Percentiles rank a stretch among this genome's conserved stretches.
Conservation (phyloP, 139 green algal genomes). For the Picocystis salinarum region DNA sequence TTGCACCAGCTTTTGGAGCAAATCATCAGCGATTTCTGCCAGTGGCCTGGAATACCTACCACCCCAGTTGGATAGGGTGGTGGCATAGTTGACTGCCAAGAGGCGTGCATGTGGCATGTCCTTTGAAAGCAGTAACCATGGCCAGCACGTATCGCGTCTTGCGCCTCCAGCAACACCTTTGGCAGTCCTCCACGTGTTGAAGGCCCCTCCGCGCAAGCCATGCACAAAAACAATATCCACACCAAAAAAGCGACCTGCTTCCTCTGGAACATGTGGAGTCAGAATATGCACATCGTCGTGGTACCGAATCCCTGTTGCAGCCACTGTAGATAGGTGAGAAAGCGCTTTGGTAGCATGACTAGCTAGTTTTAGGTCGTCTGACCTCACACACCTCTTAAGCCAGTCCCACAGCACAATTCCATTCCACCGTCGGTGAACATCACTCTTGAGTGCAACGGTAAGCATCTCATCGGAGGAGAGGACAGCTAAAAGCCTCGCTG, state of each 20-base stretch:
- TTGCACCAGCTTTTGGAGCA: constrained; percentile 42
- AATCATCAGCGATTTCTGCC: constrained; percentile 29
- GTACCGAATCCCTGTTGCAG: neutral
- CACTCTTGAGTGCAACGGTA: constrained; percentile 6
- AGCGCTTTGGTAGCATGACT: constrained; percentile 34
- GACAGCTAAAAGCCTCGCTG: constrained; percentile 38
- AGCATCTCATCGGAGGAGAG: constrained; percentile 24
- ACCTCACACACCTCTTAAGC: constrained; percentile 19
- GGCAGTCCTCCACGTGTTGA: constrained; percentile 46
- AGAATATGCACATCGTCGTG: neutral
- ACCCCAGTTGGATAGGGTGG: constrained; percentile 34
- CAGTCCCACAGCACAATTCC: constrained; percentile 11
- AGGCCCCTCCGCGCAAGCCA: constrained; percentile 63
- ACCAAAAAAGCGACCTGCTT: neutral
- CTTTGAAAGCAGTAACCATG: constrained; percentile 33
- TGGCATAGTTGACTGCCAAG: constrained; percentile 49
- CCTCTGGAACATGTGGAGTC: neutral
- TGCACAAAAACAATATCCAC: constrained; percentile 78
- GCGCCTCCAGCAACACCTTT: constrained; percentile 2
- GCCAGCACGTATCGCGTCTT: constrained; percentile 32
- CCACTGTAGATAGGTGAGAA: constrained; percentile 21
- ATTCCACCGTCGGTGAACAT: neutral
- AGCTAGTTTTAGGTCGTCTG: constrained; percentile 37
- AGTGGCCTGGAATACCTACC: constrained; percentile 44
- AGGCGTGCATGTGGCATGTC: constrained; percentile 40